Percentiles rank a stretch among this genome's conserved stretches.
phyloP scores from a whole-genome alignment of 805 yeast species.

The Yamadazyma takamatsuzukensis region DNA sequence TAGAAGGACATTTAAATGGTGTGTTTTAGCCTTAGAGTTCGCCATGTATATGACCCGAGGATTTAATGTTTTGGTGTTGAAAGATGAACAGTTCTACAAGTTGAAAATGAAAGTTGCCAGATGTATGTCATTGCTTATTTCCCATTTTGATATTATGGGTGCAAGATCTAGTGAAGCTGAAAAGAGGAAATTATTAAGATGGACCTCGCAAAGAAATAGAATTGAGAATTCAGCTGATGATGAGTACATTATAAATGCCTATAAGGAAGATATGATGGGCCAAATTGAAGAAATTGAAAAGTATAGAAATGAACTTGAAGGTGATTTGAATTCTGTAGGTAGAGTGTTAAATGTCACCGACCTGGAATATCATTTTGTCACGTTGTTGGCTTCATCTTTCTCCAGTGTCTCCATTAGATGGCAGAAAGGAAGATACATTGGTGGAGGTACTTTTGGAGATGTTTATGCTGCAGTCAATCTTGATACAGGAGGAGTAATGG shows the following conservation, averaged over 20 bases:
- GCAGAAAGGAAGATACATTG: constrained; percentile 93
- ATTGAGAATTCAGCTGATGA: constrained; percentile 43
- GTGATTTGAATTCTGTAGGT: constrained; percentile 57
- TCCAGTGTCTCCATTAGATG: constrained; percentile 90
- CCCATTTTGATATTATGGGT: constrained; percentile 98
- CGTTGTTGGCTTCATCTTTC: constrained; percentile 82
- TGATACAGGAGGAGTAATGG: constrained; percentile 94
- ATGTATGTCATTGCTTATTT: constrained; percentile 87
- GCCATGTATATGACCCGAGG: constrained; percentile 94
- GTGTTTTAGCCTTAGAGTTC: constrained; percentile 92
- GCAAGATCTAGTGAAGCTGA: constrained; percentile 80
- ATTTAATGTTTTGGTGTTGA: constrained; percentile 76
- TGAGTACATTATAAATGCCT: constrained; percentile 40
- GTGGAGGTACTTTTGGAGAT: constrained; percentile 94
- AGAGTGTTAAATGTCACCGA: constrained; percentile 85
- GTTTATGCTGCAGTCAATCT: constrained; percentile 90
- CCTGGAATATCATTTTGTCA: constrained; percentile 80
- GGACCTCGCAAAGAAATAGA: constrained; percentile 52
- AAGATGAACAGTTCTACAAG: constrained; percentile 67
- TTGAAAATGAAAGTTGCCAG: constrained; percentile 84
- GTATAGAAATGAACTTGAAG: constrained; percentile 42
- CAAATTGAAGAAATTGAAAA: constrained; percentile 64
- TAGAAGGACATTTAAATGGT: constrained; percentile 89
- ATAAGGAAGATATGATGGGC: constrained; percentile 65
- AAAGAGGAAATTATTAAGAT: constrained; percentile 50